Base-by-base conservation (phyloP, 305 asterid species). In the Fraxinus platypoda region DNA sequence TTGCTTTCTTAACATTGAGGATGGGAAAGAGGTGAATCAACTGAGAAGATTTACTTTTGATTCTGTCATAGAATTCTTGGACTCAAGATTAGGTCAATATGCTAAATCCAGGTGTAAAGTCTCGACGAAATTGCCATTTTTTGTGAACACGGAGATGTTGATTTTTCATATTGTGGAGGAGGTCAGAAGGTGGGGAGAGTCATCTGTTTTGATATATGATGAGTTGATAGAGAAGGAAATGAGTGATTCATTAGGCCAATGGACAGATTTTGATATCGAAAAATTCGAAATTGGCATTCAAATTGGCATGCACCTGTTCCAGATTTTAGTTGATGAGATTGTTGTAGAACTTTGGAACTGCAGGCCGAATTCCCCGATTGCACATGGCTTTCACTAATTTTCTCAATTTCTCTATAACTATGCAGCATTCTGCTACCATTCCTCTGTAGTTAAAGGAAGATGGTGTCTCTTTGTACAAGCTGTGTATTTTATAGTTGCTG, bases 191-290 rank as follows among this genome's bases (percentile, higher is more conserved):
- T 96, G 98, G 99, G 87, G 83, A 21, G 91, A 90, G 72, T 49
- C 88, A 62, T 92, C 90, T 8, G 88, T 91, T 9, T 72, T 88
- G 74, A 35, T 82, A 52, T 83, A 85, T 0, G 96, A 94, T 38
- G 97, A 93, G 80, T 23, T 94, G 84, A 83, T 92, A 78, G 97
- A 92, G 19, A 78, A 88, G 84, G 98, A 96, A 41, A 94, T 96
- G 99, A 85, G 92, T 64, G 89, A 25, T 81, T 84, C 94, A 3
- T 76, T 86, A 54, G 90, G 90, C 33, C 93, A 90, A 75, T 97
- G 99, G 99, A 91, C 91, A 0, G 85, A 78, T 52, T 94, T 91
- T 41, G 93, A 89, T 80, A 80, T 78, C 12, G 98, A 94, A 82
- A 87, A 37, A 46, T 88, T 87, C 37, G 97, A 94, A 87, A 86